Percentiles rank a stretch among this genome's conserved stretches.
Conservation (phyloP, 352 stramenopile species). For the Globisporangium heterothallicum region DNA sequence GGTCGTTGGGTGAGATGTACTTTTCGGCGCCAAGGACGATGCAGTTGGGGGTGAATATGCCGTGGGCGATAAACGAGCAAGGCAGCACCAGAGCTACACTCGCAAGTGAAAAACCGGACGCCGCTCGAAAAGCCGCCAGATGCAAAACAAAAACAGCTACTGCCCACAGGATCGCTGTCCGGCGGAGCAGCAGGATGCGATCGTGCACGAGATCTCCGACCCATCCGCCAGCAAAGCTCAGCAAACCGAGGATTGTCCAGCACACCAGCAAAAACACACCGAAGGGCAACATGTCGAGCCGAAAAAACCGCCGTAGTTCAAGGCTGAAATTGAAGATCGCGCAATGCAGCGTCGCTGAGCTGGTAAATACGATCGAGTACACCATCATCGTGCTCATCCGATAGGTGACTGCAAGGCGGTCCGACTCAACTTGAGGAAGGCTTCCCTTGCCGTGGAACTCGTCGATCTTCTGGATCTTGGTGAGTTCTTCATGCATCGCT, state of each 20-base stretch:
- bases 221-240: conserved; percentile 46
- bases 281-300: conserved; percentile 44
- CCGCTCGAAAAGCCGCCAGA: conserved; percentile 25
- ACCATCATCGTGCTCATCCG: conserved; percentile 26
- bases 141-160: conserved; percentile 42
- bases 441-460: neutral
- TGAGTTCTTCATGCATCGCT: conserved; percentile 13
- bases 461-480: conserved; percentile 1
- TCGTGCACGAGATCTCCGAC: conserved; percentile 42
- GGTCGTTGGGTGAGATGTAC: conserved; percentile 7
- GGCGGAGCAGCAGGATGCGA: conserved; percentile 38
- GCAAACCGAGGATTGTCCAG: conserved; percentile 47
- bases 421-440: conserved; percentile 4
- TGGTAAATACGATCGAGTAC: conserved; percentile 49
- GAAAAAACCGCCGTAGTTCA: conserved; percentile 39
- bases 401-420: conserved; percentile 12
- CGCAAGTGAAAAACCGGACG: conserved; percentile 21
- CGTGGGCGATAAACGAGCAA: conserved; percentile 37
- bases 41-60: conserved; percentile 39
- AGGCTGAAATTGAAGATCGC: conserved; percentile 59
- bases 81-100: conserved; percentile 34
- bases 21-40: conserved; percentile 40
- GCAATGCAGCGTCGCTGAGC: conserved; percentile 51
- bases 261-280: conserved; percentile 49
- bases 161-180: conserved; percentile 34